Conservation (phyloP, 305 asterid species). For the Solanum hybrid region DNA sequence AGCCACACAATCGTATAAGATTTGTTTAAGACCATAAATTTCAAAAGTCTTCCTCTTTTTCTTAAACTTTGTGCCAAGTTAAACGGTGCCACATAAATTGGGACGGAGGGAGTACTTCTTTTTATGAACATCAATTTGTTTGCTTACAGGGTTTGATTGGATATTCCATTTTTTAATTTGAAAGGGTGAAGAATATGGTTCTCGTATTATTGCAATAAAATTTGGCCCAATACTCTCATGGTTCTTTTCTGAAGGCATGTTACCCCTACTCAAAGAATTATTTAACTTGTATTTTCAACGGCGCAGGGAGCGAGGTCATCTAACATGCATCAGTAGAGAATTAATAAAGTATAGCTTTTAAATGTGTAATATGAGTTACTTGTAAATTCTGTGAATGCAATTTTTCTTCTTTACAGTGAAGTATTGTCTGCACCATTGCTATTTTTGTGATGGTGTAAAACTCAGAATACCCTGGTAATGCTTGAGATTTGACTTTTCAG, state of each 20-base stretch:
- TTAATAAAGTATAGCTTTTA: background rate
- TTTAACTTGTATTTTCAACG: background rate
- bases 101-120: background rate
- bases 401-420: background rate
- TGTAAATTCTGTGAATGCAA: background rate
- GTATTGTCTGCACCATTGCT: background rate
- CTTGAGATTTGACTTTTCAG: slow-evolving; percentile 31
- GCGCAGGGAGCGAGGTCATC: background rate
- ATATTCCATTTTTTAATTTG: background rate
- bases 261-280: background rate
- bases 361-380: background rate
- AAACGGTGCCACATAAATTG: background rate
- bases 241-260: background rate
- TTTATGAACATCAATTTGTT: background rate
- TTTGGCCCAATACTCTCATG: background rate
- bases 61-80: background rate
- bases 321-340: background rate
- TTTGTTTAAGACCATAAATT: background rate
- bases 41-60: background rate
- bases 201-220: background rate
- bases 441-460: background rate
- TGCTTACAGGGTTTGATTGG: background rate
- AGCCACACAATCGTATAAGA: background rate
- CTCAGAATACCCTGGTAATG: slow-evolving; percentile 2
- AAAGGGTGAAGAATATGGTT: background rate